Evolutionary conservation across 225 moss, liverwort and hornwort species (phyloP), one percentile per base, ranked within the genome.

Genomic region (Straminergon stramineum): DNA sequence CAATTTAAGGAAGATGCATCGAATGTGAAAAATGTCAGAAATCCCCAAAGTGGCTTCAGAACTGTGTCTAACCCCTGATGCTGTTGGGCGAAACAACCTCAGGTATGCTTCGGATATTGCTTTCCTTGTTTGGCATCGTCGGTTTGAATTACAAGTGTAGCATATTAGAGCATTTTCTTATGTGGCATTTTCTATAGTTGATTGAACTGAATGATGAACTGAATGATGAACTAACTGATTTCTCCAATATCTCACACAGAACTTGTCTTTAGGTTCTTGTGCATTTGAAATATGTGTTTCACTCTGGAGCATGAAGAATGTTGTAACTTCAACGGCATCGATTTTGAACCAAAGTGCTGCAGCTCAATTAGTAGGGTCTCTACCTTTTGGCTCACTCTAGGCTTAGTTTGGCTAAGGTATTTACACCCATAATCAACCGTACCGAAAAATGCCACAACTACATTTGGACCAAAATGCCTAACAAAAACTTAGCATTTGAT

Each of bases 401-500:
- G 41, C 8, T 9, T 26, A 3, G 39, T 70, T 70, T 70, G 39
- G 24, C 23, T 70, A n/a, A 1, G 13, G 39, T 4, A 39, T 14
- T 2, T 24, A 13, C 39, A 70, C 26, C 41, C 70, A 41, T 71
- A 26, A 41, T 70, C 69, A 39, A 8, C 24, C 23, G 1, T 70
- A 26, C 2, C 1, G 3, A 71, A 41, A 41, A 41, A 41, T 70
- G 70, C 39, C 39, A 41, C 39, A 70, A 15, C 26, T 71, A 41
- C 71, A 41, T 71, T 71, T 41, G 26, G 9, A 71, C 41, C 71
- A 71, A 71, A 23, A n/a, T 0, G 9, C 13, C 1, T 41, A 26
- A 5, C 9, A 26, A 15, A 26, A 41, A 41, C 0, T 1, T 41
- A 26, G 0, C 0, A 5, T 0, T 26, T 15, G 5, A 71, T 71